phyloP scores from a whole-genome alignment of 306 rosid genomes.

The Casuarina cunninghamiana region DNA sequence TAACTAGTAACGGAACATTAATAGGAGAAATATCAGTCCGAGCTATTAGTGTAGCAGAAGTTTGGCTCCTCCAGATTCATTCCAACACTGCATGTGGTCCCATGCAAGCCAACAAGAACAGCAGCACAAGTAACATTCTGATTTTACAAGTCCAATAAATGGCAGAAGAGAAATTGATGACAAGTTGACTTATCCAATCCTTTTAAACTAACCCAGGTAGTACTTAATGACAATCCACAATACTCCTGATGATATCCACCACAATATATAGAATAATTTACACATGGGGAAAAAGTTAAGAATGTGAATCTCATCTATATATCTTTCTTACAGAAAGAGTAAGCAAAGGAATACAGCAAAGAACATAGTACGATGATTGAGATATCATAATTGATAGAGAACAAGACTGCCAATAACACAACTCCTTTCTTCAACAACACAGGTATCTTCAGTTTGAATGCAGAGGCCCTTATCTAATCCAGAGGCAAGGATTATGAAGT shows the following conservation, averaged over 20 bases:
- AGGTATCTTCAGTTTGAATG: neutral
- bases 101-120: constrained; percentile 23
- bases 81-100: neutral
- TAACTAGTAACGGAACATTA: constrained; percentile 21
- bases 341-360: neutral
- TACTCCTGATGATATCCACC: neutral
- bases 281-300: neutral
- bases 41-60: neutral
- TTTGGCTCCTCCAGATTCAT: constrained; percentile 8
- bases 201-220: constrained; percentile 3
- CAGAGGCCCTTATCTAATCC: neutral
- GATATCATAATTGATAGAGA: neutral
- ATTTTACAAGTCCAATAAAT: constrained; percentile 5
- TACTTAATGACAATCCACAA: neutral
- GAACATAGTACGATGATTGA: neutral
- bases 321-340: neutral
- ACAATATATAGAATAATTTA: neutral
- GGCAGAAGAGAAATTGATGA: neutral
- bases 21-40: neutral
- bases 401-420: neutral
- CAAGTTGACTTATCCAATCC: constrained; percentile 14
- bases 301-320: neutral
- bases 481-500: neutral
- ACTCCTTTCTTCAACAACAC: constrained; percentile 4
- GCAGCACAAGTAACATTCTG: constrained; percentile 10